phyloP scores from a whole-genome alignment of 495 filamentous ascomycete genomes.

The Endocarpon pusillum region DNA sequence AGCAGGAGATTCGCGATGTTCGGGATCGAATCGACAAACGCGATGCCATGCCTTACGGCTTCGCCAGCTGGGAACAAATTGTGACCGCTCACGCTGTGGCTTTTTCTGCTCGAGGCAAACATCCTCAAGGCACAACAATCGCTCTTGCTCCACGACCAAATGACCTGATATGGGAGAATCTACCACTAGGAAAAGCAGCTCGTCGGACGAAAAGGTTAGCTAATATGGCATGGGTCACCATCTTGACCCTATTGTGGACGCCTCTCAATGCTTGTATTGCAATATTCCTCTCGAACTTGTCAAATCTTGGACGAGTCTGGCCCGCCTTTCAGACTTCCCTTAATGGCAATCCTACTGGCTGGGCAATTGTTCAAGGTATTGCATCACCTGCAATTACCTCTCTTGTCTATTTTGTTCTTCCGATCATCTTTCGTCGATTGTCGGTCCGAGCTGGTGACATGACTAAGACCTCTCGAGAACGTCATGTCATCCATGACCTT shows the following conservation, averaged over 20 bases:
- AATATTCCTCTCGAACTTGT: constrained; percentile 75
- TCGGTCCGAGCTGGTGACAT: constrained; percentile 65
- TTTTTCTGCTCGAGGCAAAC: constrained; percentile 60
- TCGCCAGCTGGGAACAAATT: constrained; percentile 82
- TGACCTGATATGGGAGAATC: constrained; percentile 93
- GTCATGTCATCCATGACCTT: constrained; percentile 81
- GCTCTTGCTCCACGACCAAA: constrained; percentile 68
- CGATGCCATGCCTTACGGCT: constrained; percentile 78
- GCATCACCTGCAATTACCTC: constrained; percentile 82
- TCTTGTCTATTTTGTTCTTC: constrained; percentile 72
- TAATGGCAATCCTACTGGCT: constrained; percentile 38
- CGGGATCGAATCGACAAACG: constrained; percentile 68
- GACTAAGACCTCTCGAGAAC: constrained; percentile 80
- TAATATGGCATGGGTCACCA: constrained; percentile 65
- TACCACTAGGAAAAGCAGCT: constrained; percentile 46
- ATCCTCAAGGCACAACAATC: constrained; percentile 63
- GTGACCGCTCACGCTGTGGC: constrained; percentile 78
- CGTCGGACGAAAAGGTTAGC: constrained; percentile 56
- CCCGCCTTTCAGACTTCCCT: constrained; percentile 50
- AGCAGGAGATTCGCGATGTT: constrained; percentile 68
- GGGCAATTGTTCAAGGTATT: constrained; percentile 89
- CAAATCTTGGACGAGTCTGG: constrained; percentile 70
- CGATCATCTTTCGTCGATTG: constrained; percentile 76
- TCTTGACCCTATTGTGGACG: constrained; percentile 76
- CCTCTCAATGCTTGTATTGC: constrained; percentile 92